Evolutionary conservation across 148 eudicot species (phyloP), one percentile per base, ranked within the genome.

Genomic region (Nepenthes mirabilis): DNA sequence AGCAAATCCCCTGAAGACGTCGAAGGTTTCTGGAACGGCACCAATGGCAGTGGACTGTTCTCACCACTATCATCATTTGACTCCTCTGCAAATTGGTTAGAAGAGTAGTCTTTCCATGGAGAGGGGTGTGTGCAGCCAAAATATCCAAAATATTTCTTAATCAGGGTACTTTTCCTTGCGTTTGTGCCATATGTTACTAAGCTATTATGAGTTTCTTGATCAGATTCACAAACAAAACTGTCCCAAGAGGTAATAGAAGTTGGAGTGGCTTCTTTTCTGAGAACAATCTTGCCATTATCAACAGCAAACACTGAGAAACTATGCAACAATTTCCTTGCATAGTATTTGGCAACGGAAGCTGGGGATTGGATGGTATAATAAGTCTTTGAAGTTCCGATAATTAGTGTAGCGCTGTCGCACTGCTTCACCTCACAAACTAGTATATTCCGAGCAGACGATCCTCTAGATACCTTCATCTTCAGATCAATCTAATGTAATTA

Each of bases 391-490:
- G 79, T 59, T 34, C 94, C 89, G 33, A 86, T 66, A 54, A 86
- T 70, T 52, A 86, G 47, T 2, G 72, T 73, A 34, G 86, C 84
- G 43, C 72, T 63, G 33, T 68, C 70, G 65, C 53, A 65, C 37
- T 50, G 68, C 59, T 79, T 77, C 2, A 82, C 83, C 65, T 86
- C 94, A 5, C 76, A 70, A 13, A 75, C 76, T 57, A 86, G 65
- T 65, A 81, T 64, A 64, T 74, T 83, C 53, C 84, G 77, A 66
- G 77, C 79, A 54, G 94, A 76, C 13, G 80, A 70, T 9, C 94
- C 94, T 68, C 82, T 77, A 60, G 82, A 76, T 55, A 83, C 80
- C 79, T 86, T 83, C 37, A 86, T 75, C 80, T 83, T 86, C 53
- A 86, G 52, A 79, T 86, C 86, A 59, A 86, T 82, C 94, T 86